Evolutionary conservation across 2,329 filamentous ascomycete genomes (phyloP).

Genomic region (Basipetospora sp.): DNA sequence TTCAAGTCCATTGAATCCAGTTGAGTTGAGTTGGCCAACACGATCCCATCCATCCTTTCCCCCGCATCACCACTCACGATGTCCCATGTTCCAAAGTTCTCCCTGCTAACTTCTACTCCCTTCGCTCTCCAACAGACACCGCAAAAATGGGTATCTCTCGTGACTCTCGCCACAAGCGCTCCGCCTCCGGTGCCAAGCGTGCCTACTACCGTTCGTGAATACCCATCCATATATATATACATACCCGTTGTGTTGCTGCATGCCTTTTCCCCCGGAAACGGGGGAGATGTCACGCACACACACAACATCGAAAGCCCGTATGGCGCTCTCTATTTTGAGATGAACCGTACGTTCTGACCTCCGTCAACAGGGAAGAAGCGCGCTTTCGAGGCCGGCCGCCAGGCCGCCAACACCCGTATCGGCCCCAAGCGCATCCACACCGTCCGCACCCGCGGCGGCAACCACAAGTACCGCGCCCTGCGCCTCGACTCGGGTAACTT

Average conservation of each 20-base stretch:
- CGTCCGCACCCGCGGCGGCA: slow-evolving; percentile 92
- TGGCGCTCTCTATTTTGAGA: slow-evolving; percentile 18
- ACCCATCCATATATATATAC: slow-evolving; percentile 29
- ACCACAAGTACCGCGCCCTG: slow-evolving; percentile 98
- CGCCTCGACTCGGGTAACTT: slow-evolving; percentile 99
- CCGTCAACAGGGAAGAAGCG: slow-evolving; percentile 71
- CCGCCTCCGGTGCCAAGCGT: slow-evolving; percentile 95
- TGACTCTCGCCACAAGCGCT: slow-evolving; percentile 99
- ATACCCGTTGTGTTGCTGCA: no score
- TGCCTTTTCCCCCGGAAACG: no score
- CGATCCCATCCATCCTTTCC: background rate
- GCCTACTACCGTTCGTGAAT: slow-evolving; percentile 71
- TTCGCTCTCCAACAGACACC: slow-evolving; percentile 38
- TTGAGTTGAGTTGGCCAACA: background rate
- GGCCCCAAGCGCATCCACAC: slow-evolving; percentile 91
- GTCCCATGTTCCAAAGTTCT: background rate
- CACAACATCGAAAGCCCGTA: slow-evolving; percentile 51
- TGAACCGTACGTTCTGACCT: slow-evolving; percentile 59
- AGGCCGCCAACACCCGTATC: slow-evolving; percentile 99
- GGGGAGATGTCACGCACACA: background rate
- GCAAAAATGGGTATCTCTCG: slow-evolving; percentile 99
- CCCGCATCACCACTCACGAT: background rate
- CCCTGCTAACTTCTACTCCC: slow-evolving; percentile 9
- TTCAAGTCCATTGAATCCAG: no score
- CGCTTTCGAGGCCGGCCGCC: slow-evolving; percentile 99